Evolutionary conservation across 163 green algal species (phyloP).

Genomic region (Volvox carteri): DNA sequence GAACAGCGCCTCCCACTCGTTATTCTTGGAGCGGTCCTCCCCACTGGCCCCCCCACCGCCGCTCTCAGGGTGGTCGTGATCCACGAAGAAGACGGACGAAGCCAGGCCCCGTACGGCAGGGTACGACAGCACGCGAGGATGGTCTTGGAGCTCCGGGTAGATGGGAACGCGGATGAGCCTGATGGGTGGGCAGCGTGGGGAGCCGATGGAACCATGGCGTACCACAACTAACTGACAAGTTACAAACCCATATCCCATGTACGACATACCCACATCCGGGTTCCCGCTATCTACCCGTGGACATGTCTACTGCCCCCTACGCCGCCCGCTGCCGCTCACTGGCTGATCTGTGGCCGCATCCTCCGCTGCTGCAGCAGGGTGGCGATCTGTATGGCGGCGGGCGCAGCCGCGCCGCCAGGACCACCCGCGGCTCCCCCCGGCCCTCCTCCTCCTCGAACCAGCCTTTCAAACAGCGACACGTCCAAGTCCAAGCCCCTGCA

Average conservation of each 20-base stretch:
- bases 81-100: slow-evolving; percentile 75
- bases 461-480: slow-evolving; percentile 84
- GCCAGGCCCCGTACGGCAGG: slow-evolving; percentile 74
- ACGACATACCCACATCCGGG: too few species aligned
- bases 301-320: too few species aligned
- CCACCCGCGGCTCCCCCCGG: not conserved
- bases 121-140: slow-evolving; percentile 70
- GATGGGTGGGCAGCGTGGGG: not conserved
- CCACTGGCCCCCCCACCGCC: slow-evolving; percentile 63
- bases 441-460: slow-evolving; percentile 50
- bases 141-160: slow-evolving; percentile 82
- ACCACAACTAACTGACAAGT: too few species aligned
- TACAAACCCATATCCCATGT: too few species aligned
- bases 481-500: slow-evolving; percentile 82
- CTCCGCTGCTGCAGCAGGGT: slow-evolving; percentile 77
- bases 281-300: too few species aligned
- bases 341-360: slow-evolving; percentile 83
- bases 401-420: not conserved
- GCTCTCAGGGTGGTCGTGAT: slow-evolving; percentile 76
- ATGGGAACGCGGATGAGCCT: slow-evolving; percentile 81
- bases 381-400: slow-evolving; percentile 58
- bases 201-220: too few species aligned
- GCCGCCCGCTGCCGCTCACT: not conserved
- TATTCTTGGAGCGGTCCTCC: slow-evolving; percentile 72
- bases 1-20: slow-evolving; percentile 71